Conservation (phyloP, 2,329 filamentous ascomycete genomes). For the Beauveria sp. region DNA sequence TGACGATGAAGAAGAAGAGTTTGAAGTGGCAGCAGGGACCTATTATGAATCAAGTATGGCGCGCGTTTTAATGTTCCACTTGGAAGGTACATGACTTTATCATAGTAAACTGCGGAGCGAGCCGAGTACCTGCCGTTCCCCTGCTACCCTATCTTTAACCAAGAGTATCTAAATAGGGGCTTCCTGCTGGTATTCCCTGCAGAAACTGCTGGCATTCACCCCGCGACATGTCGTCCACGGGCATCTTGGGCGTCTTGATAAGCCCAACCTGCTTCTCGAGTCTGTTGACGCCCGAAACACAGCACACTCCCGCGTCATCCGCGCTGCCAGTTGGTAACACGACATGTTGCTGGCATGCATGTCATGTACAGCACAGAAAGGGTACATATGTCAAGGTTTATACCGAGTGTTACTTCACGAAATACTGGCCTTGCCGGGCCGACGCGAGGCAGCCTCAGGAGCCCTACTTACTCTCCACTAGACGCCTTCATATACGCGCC, state of each 20-base stretch:
- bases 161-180: background rate
- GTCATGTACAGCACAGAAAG: too few relatives aligned
- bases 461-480: too few relatives aligned
- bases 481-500: too few relatives aligned
- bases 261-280: background rate
- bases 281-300: background rate
- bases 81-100: background rate
- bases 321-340: background rate
- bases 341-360: too few relatives aligned
- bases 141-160: background rate
- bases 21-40: background rate
- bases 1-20: slow-evolving; percentile 4
- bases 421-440: too few relatives aligned
- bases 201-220: background rate
- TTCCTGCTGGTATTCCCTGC: background rate
- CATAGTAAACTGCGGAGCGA: background rate
- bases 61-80: background rate
- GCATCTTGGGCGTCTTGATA: background rate
- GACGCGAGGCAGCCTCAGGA: too few relatives aligned
- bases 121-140: background rate
- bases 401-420: too few relatives aligned
- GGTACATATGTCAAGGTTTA: background rate
- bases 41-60: background rate
- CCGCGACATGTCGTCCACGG: background rate
- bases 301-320: background rate